Evolutionary conservation across 441 rosid species (phyloP).

Genomic region (Bocquillonia castaneifolia): DNA sequence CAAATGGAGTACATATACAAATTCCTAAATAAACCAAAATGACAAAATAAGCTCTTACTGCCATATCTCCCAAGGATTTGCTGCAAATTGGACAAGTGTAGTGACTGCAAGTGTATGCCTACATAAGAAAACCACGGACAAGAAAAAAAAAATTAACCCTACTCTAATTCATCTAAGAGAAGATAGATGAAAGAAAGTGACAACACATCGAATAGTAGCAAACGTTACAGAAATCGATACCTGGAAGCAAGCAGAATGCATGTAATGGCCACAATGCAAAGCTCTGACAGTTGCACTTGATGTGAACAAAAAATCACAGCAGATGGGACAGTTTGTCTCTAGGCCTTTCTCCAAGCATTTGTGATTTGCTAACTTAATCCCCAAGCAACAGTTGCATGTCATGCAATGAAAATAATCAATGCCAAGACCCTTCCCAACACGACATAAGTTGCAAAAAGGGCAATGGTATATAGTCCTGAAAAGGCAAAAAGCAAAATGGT

Average conservation of each 20-base stretch:
- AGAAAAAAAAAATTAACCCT: slow-evolving; percentile 3
- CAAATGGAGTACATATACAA: neutral
- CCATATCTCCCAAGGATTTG: slow-evolving; percentile 76
- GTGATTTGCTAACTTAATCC: slow-evolving; percentile 50
- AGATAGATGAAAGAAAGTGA: slow-evolving; percentile 8
- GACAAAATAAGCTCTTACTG: slow-evolving; percentile 35
- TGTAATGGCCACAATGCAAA: slow-evolving; percentile 67
- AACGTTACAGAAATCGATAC: slow-evolving; percentile 23
- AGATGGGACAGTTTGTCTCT: slow-evolving; percentile 64
- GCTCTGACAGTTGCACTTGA: slow-evolving; percentile 60
- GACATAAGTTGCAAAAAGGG: slow-evolving; percentile 67
- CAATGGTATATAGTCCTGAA: slow-evolving; percentile 57
- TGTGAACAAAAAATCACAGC: slow-evolving; percentile 64
- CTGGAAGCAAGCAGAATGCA: slow-evolving; percentile 78
- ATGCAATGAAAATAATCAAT: slow-evolving; percentile 64
- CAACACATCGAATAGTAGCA: slow-evolving; percentile 7
- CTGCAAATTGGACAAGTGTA: slow-evolving; percentile 66
- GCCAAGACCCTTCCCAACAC: slow-evolving; percentile 61
- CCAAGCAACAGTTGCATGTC: slow-evolving; percentile 65
- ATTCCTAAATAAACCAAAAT: neutral
- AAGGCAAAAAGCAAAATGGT: slow-evolving; percentile 3
- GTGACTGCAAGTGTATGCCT: slow-evolving; percentile 74
- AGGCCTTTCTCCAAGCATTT: slow-evolving; percentile 60
- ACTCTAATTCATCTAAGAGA: neutral
- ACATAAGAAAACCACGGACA: slow-evolving; percentile 9